phyloP scores from a whole-genome alignment of 1,284 basidiomycete genomes.

The Cystobasidium slooffiae region DNA sequence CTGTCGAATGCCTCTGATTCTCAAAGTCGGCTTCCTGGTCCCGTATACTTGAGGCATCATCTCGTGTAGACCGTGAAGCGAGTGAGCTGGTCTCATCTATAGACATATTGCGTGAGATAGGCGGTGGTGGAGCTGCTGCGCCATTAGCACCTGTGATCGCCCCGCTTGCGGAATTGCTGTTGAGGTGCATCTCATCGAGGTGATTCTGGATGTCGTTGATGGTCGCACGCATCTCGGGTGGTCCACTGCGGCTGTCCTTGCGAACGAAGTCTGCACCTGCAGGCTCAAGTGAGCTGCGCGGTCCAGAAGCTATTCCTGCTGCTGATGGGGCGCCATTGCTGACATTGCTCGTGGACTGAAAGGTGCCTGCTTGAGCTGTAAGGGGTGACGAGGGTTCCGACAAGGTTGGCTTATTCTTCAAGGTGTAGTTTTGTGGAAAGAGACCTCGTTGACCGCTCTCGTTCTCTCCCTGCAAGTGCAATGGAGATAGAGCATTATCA shows the following conservation, averaged over 20 bases:
- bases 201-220: constrained; percentile 42
- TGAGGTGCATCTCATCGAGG: constrained; percentile 36
- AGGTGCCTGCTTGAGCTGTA: constrained; percentile 6
- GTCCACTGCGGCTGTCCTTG: constrained; percentile 20
- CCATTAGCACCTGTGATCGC: constrained; percentile 6
- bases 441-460: constrained; percentile 78
- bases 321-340: constrained; percentile 4
- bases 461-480: constrained; percentile 75
- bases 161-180: constrained; percentile 2
- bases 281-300: neutral
- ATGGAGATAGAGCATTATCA: neutral
- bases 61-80: constrained; percentile 24
- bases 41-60: constrained; percentile 37
- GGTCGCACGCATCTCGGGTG: constrained; percentile 30
- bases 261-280: neutral
- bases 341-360: neutral
- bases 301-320: neutral
- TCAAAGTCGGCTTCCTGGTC: constrained; percentile 26
- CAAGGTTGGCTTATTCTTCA: constrained; percentile 10
- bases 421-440: constrained; percentile 85
- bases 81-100: constrained; percentile 38
- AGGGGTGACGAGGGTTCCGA: constrained; percentile 29
- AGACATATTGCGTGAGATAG: constrained; percentile 1
- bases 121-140: constrained; percentile 1
- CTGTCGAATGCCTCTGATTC: constrained; percentile 7